Conservation (phyloP, 495 filamentous ascomycete genomes). For the Neurospora sp. region DNA sequence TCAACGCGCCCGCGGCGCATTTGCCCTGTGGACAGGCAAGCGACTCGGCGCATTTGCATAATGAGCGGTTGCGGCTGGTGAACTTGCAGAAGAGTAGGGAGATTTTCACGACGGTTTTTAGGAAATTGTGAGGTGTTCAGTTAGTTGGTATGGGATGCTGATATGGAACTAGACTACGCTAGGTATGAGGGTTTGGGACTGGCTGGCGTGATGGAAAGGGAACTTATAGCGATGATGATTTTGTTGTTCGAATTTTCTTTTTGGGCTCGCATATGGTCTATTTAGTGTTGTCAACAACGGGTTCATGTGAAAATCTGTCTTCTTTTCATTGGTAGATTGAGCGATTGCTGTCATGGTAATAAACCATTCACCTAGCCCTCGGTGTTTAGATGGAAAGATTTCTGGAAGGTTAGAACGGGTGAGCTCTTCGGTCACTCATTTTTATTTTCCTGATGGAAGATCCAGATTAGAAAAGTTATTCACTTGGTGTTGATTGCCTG, state of each 20-base stretch:
- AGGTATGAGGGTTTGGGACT: background rate
- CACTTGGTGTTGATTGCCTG: too few relatives aligned
- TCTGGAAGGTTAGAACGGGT: too few relatives aligned
- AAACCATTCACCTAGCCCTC: too few relatives aligned
- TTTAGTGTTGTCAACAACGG: background rate
- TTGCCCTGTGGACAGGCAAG: slow-evolving; percentile 92
- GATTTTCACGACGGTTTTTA: slow-evolving; percentile 81
- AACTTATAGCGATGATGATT: background rate
- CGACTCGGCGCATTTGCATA: slow-evolving; percentile 88
- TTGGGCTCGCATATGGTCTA: background rate
- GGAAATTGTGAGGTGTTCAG: slow-evolving; percentile 15
- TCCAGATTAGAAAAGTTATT: too few relatives aligned
- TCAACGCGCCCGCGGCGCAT: slow-evolving; percentile 84
- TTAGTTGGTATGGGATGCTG: background rate
- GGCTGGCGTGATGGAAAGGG: background rate
- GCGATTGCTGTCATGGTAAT: background rate
- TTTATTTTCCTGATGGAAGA: too few relatives aligned
- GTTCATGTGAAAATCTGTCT: background rate
- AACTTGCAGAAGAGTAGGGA: slow-evolving; percentile 88
- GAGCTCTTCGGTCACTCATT: too few relatives aligned
- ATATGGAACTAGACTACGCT: background rate
- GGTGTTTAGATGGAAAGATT: too few relatives aligned
- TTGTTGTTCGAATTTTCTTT: background rate
- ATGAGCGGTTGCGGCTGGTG: slow-evolving; percentile 75
- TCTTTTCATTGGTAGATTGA: background rate